A percentile compares a stretch with the other conserved stretches of the same genome.
Conservation (phyloP, 164 flowering plant species). For the Tinospora cordifolia region DNA sequence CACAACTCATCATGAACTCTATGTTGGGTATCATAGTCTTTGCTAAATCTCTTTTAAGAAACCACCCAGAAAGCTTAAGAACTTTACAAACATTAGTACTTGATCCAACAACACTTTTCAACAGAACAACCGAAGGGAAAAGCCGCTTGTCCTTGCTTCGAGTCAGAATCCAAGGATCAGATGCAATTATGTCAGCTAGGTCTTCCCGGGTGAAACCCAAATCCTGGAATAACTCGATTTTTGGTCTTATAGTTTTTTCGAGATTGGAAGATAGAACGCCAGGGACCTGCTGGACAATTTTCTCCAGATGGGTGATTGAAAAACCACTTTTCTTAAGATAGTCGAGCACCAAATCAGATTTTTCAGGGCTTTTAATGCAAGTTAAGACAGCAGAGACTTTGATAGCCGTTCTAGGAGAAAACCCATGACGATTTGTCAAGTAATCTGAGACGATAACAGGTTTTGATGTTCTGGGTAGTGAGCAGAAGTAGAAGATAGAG, state of each 20-base stretch:
- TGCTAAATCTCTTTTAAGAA: not conserved
- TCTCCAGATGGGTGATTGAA: conserved; percentile 2
- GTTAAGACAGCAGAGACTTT: not conserved
- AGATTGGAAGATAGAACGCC: not conserved
- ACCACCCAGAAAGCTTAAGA: conserved; percentile 5
- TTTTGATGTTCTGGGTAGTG: not conserved
- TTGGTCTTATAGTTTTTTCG: not conserved
- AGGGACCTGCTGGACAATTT: not conserved
- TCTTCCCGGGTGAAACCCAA: not conserved
- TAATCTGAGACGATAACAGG: not conserved
- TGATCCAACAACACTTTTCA: conserved; percentile 5
- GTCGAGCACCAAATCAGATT: not conserved
- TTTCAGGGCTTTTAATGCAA: not conserved
- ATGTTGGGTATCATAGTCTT: conserved; percentile 10
- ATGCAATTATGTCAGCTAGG: conserved; percentile 1
- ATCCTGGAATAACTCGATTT: not conserved
- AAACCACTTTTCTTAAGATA: conserved; percentile 1
- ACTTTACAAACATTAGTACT: not conserved
- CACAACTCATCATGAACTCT: conserved; percentile 3
- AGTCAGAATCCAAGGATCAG: not conserved
- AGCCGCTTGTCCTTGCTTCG: not conserved
- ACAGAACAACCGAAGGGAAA: not conserved
- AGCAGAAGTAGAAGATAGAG: conserved; percentile 3
- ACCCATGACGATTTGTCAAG: conserved; percentile 3
- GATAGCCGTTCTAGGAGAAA: not conserved